Conservation (phyloP, 768 basidiomycete species). For the Termitomyces eurrhizus region DNA sequence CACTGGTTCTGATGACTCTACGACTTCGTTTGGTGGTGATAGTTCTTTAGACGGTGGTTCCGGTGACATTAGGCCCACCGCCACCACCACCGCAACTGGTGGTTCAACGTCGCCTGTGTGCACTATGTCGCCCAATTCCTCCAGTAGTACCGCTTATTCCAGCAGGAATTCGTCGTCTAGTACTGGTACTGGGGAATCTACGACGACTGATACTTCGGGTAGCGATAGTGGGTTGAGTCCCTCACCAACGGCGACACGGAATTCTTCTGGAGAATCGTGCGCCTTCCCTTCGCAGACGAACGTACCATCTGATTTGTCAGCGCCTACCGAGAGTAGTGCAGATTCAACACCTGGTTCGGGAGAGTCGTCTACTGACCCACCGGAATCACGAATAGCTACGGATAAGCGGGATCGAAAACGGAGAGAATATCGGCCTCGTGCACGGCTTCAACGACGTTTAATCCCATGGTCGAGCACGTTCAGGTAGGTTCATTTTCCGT, state of each 20-base stretch:
- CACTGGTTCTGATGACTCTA: not conserved
- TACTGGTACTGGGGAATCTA: not conserved
- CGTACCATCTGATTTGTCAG: not conserved
- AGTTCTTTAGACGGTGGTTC: not conserved
- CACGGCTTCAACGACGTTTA: not conserved
- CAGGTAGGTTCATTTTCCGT: constrained; percentile 1
- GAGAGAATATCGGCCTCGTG: constrained; percentile 12
- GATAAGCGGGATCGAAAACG: not conserved
- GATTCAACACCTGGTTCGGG: constrained; percentile 1
- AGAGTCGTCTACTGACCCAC: not conserved
- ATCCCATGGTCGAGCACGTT: constrained; percentile 1
- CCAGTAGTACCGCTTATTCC: not conserved
- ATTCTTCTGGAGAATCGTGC: not conserved
- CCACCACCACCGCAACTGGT: not conserved
- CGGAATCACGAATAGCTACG: not conserved
- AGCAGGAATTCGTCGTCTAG: not conserved
- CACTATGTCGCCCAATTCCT: not conserved
- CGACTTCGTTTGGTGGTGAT: not conserved
- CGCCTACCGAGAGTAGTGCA: not conserved
- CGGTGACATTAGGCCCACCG: not conserved
- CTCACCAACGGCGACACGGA: not conserved
- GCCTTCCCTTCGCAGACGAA: not conserved
- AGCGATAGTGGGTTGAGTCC: not conserved
- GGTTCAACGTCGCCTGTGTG: not conserved
- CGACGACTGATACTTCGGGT: not conserved